Evolutionary conservation across 495 filamentous ascomycete genomes (phyloP), one percentile per base, ranked within the genome.

Genomic region (Evansstolkia leycettana): DNA sequence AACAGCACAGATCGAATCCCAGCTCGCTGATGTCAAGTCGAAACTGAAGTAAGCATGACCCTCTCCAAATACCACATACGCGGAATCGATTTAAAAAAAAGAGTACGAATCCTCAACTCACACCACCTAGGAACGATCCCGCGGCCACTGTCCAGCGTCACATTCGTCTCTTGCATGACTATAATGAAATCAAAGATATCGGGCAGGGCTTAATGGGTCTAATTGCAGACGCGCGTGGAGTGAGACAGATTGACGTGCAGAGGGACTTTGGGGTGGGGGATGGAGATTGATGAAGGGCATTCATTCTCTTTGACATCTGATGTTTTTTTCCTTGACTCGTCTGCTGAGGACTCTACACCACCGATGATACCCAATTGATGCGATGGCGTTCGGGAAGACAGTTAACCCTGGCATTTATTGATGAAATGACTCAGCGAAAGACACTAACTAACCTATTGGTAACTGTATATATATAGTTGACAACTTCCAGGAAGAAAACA

Each of bases 161-260:
- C 53, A 84, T 85, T 43, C 61, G 58, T 38, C 63, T 78, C 1
- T 58, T 89, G 5, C 79, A 84, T 47, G 61, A 75, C 34, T 87
- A 87, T 63, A 89, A 89, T 52, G 83, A 84, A 41, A 76, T 86
- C 46, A 73, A 76, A 33, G 83, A 87, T 51, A 57, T 81, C 2
- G 82, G 72, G 0, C 76, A 78, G 50, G 80, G 80, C 0, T 48
- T 89, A 12, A 75, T 85, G 56, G 79, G 80, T 0, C 46, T 87
- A 32, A 70, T 89, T 48, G 82, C 82, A 2, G 83, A 89, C 26
- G 66, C 70, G 30, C 54, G 73, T 13, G 80, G 80, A 2, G 66
- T 82, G 26, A 60, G 71, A 25, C 60, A 79, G 36, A 50, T 62
- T 17, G 73, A 80, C 10, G 58, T 87, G 24, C 76, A 82, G 55